Evolutionary conservation across 805 yeast species (phyloP), one percentile per base, ranked within the genome.

Genomic region (Candida vaughaniae): DNA sequence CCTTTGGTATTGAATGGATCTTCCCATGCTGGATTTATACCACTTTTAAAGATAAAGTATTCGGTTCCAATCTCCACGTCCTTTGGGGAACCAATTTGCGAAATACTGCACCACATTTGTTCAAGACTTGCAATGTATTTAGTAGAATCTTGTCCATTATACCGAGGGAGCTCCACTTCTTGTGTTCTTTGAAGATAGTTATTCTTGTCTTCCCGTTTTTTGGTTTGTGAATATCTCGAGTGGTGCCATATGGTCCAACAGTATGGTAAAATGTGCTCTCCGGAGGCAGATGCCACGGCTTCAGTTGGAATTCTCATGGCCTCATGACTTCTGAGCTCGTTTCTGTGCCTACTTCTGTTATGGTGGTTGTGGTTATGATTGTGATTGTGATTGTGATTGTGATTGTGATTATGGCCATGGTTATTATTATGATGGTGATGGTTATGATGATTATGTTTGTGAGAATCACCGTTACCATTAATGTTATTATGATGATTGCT

Each of bases 21-120:
- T 51, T 80, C 85, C 85, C 86, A 80, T 33, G 77, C 73, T 8
- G 86, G 86, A 45, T 74, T 73, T 25, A 78, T 68, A 2, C 82
- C 82, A 22, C 70, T 60, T 46, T 78, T 77, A 60, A 80, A 80
- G 7, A 80, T 55, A 41, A 77, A 73, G 37, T 73, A 64, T 51
- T 79, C 83, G 17, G 78, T 65, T 15, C 78, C 78, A 31, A 57
- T 54, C 14, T 63, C 57, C 39, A 73, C 55, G 26, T 65, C 66
- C 33, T 53, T 53, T 1, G 73, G 55, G 26, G 55, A 57, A 45
- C 67, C 69, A 39, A 77, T 48, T 18, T 57, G 55, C 7, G 66
- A 42, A 25, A 75, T 46, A 23, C 70, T 52, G 45, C 61, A 48
- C 80, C 80, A 77, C 58, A 77, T 57, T 49, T 77, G 79, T 51